These are phyloP conservation scores for Tetrahymena borealis DNA, from an alignment of 73 alveolate species.

Conservation along the genomic window DNA sequence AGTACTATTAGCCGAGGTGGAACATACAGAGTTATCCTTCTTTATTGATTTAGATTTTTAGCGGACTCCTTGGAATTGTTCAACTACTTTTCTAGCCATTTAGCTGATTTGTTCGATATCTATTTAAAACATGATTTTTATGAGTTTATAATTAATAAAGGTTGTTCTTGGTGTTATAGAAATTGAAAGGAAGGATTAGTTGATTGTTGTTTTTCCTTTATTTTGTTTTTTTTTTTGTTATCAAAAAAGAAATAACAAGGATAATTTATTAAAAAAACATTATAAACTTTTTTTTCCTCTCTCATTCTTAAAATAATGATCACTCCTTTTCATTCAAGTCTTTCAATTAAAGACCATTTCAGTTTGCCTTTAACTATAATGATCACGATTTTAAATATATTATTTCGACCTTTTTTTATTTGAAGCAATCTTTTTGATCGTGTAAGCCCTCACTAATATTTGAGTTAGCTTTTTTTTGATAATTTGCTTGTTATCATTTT, in stretches of 20 bases:
- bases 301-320: neutral
- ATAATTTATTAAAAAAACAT: neutral
- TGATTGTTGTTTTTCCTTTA: neutral
- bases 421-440: neutral
- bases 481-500: neutral
- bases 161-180: neutral
- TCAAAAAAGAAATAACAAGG: neutral
- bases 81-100: neutral
- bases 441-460: neutral
- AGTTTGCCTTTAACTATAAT: neutral
- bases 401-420: neutral
- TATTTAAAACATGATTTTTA: neutral
- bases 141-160: neutral
- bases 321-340: neutral
- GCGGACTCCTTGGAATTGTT: neutral
- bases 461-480: neutral
- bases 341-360: neutral
- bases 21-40: neutral
- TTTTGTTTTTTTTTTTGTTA: neutral
- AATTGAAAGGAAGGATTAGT: neutral
- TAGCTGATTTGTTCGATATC: neutral
- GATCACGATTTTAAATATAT: neutral
- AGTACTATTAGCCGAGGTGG: neutral
- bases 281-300: neutral
- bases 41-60: neutral